Percentiles rank a stretch among this genome's conserved stretches.
Evolutionary conservation across 495 filamentous ascomycete species (phyloP).

Genomic region (Amniculicola lignicola): DNA sequence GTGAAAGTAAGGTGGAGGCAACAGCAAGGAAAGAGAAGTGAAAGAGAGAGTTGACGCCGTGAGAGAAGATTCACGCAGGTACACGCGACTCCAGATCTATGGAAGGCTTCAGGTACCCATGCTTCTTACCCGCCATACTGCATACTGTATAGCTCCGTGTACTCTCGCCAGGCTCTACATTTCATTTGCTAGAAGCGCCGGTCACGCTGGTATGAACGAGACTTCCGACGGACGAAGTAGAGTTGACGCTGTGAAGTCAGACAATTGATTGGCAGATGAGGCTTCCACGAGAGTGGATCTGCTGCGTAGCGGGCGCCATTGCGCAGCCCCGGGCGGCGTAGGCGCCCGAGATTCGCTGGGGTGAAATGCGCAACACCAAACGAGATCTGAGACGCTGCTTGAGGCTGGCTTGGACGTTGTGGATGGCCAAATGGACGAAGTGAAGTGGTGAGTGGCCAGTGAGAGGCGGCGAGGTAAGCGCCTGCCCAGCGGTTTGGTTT

Average conservation of each 20-base stretch:
- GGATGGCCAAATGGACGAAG: slow-evolving; percentile 13
- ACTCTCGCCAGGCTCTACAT: neutral
- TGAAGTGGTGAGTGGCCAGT: slow-evolving; percentile 12
- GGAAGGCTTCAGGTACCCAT: slow-evolving; percentile 19
- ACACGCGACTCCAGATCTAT: slow-evolving; percentile 19
- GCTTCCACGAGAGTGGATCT: slow-evolving; percentile 16
- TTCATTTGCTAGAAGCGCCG: slow-evolving; percentile 26
- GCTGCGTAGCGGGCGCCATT: slow-evolving; percentile 30
- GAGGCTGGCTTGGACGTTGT: slow-evolving; percentile 2
- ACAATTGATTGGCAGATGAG: slow-evolving; percentile 25
- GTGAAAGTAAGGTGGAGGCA: slow-evolving; percentile 5
- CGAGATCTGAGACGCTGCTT: slow-evolving; percentile 26
- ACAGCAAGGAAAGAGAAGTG: neutral
- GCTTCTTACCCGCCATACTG: slow-evolving; percentile 22
- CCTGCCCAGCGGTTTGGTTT: neutral
- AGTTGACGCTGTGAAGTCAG: slow-evolving; percentile 2
- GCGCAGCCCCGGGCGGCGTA: slow-evolving; percentile 24
- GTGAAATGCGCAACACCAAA: slow-evolving; percentile 18
- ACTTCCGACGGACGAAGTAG: slow-evolving; percentile 17
- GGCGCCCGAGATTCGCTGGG: slow-evolving; percentile 32
- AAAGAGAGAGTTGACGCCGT: slow-evolving; percentile 5
- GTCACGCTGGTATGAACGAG: slow-evolving; percentile 18
- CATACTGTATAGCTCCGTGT: slow-evolving; percentile 23
- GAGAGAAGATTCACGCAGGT: slow-evolving; percentile 6
- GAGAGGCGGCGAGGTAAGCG: neutral